These are phyloP conservation scores for Asterophora parasitica DNA, from an alignment of 768 basidiomycete species.

Conservation along the genomic window DNA sequence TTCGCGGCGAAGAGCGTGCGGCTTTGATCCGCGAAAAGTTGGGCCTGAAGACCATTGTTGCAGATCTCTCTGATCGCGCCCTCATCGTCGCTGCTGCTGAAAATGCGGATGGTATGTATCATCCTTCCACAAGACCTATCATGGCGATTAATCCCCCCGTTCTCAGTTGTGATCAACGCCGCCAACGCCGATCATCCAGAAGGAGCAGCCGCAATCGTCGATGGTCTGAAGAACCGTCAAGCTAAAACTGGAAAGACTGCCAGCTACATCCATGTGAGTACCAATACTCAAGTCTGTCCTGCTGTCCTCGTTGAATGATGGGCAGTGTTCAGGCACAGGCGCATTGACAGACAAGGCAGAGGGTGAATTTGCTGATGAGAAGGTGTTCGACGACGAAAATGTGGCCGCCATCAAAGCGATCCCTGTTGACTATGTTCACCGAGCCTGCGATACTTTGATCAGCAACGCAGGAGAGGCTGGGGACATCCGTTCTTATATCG, in stretches of 20 bases:
- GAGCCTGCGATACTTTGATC: slow-evolving; percentile 10
- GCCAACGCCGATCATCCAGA: slow-evolving; percentile 15
- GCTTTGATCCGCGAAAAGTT: slow-evolving; percentile 10
- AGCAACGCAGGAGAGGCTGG: slow-evolving; percentile 13
- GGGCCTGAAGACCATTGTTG: slow-evolving; percentile 14
- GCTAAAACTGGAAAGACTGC: slow-evolving; percentile 9
- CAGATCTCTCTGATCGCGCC: slow-evolving; percentile 8
- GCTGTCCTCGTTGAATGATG: not conserved
- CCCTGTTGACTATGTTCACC: slow-evolving; percentile 13
- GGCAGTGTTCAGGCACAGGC: slow-evolving; percentile 12
- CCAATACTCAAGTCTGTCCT: not conserved
- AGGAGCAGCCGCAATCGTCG: slow-evolving; percentile 11
- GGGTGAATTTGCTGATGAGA: slow-evolving; percentile 11
- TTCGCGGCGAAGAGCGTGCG: slow-evolving; percentile 15
- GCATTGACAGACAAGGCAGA: slow-evolving; percentile 11
- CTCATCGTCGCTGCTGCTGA: slow-evolving; percentile 12
- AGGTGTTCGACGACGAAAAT: slow-evolving; percentile 15
- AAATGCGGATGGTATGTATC: slow-evolving; percentile 11
- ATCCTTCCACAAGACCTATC: not conserved
- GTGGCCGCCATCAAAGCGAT: slow-evolving; percentile 16
- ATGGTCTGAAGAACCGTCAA: slow-evolving; percentile 14
- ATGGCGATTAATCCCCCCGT: not conserved
- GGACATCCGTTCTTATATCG: slow-evolving; percentile 13
- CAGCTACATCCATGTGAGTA: slow-evolving; percentile 12
- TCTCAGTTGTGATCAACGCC: slow-evolving; percentile 11